phyloP scores from a whole-genome alignment of 257 asterid species.

The Linderniella brevidens region DNA sequence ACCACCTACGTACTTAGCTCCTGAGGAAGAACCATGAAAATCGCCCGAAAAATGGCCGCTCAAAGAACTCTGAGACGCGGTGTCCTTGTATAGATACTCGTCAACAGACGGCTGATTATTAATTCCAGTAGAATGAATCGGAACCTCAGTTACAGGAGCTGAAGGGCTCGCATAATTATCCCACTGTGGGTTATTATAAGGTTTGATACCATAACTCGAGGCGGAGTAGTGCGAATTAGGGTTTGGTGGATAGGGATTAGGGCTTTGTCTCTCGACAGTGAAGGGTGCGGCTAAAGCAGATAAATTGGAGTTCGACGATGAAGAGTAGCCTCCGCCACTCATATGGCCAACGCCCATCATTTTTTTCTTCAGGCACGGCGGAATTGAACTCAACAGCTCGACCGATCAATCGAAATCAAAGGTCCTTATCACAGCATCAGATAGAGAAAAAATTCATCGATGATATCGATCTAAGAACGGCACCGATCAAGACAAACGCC shows the following conservation, averaged over 20 bases:
- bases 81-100: slow-evolving; percentile 24
- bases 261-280: slow-evolving; percentile 58
- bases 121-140: slow-evolving; percentile 23
- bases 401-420: too few relatives aligned
- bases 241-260: slow-evolving; percentile 32
- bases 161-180: slow-evolving; percentile 25
- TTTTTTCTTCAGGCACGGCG: neutral
- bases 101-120: slow-evolving; percentile 17
- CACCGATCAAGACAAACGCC: too few relatives aligned
- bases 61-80: slow-evolving; percentile 18
- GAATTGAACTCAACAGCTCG: too few relatives aligned
- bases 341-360: slow-evolving; percentile 65
- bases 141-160: slow-evolving; percentile 27
- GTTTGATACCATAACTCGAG: slow-evolving; percentile 17
- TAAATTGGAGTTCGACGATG: slow-evolving; percentile 54
- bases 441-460: too few relatives aligned
- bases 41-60: slow-evolving; percentile 28
- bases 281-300: slow-evolving; percentile 96
- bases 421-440: too few relatives aligned
- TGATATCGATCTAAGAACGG: too few relatives aligned
- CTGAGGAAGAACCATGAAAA: slow-evolving; percentile 31
- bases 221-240: slow-evolving; percentile 31
- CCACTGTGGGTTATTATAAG: slow-evolving; percentile 42
- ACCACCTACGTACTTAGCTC: slow-evolving; percentile 12
- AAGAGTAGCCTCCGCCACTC: slow-evolving; percentile 35